Base-by-base conservation (phyloP, 2,329 filamentous ascomycete species). In the Neophaeococcomyces aloes region DNA sequence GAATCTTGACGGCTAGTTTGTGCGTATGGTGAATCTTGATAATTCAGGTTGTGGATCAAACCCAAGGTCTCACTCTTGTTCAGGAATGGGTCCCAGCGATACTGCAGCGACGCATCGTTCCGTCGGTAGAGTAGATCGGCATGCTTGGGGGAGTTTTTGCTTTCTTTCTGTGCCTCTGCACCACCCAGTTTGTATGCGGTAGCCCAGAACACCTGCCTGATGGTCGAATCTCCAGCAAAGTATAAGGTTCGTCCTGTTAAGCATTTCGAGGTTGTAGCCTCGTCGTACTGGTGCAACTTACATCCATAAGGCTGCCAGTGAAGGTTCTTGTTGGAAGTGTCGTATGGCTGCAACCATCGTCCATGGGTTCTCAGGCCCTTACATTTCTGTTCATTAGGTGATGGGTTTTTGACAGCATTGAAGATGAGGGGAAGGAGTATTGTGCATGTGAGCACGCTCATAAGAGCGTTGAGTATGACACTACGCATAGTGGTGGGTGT, bases 41-140 rank as follows among this genome's bases (percentile, higher is more conserved):
- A 3, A 25, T 58, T 54, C 32, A 77, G 52, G 37, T 71, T 73
- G 53, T 35, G 10, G 15, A 42, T n/a, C 3, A 42, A 23, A 7
- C 8, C 19, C 13, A 13, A 23, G n/a, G 39, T 7, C 53, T 53
- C 0, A 67, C 21, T 69, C 66, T 31, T 15, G 56, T 81, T 75
- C 18, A 81, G 62, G 60, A 66, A 79, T 0, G 78, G 78, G 57
- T 82, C 77, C 75, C 76, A 81, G 8, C 78, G 57, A 49, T 78
- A 79, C 36, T 73, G 62, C 19, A 80, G 52, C 21, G 56, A 65
- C 2, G 75, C 64, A n/a, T 64, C 65, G 11, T 63, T 62, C 1
- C 65, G 64, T 4, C 61, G 58, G 44, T 72, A 67, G 3, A 62
- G 58, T 5, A 72, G 56, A 56, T 75, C 64, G 13, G 57, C 55